Base-by-base conservation (phyloP, 768 basidiomycete genomes). In the Pluteus cervinus region DNA sequence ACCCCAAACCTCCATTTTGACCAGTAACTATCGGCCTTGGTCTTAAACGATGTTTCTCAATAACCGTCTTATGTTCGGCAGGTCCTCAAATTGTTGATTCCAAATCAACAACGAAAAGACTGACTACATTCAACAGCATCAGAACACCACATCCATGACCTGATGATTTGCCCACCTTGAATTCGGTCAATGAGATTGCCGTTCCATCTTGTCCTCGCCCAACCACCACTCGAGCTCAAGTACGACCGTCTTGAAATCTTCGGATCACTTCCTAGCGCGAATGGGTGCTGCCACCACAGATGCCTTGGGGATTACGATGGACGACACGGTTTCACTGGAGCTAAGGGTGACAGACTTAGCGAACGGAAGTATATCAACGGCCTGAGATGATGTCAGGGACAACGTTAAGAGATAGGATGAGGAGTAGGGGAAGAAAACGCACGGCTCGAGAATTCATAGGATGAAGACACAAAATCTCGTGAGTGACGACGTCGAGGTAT, bases 401-500 rank as follows among this genome's bases (percentile, higher is more conserved):
- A 9, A 18, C 16, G 26, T 16, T 22, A 24, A 12, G 2, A 22
- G 16, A 26, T 10, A 4, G 16, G 16, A 25, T 21, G 10, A 23
- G 18, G 1, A 20, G 12, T 7, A 24, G 11, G 9, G 14, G 11
- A 4, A 22, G 18, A 10, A 23, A 3, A 39, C 55, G 25, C 43
- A 68, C 65, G 9, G 56, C 33, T 7, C 65, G 59, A 14, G 20
- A 55, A 55, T 24, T 61, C 53, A 1, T 44, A 3, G 66, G 57
- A 39, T 68, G 63, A 3, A 66, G 24, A 12, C 69, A 54, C 16
- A 70, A 45, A 4, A 52, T 54, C 40, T 70, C 69, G 24, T 57
- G 59, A 3, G 63, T 54, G 14, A 66, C 54, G 6, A 63, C 66
- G 37, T 71, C 66, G 21, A 71, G 57, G 41, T 60, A 65, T n/a